Evolutionary conservation across 225 moss, liverwort and hornwort species (phyloP), one percentile per base, ranked within the genome.

Genomic region (Physcomitrellopsis africana): DNA sequence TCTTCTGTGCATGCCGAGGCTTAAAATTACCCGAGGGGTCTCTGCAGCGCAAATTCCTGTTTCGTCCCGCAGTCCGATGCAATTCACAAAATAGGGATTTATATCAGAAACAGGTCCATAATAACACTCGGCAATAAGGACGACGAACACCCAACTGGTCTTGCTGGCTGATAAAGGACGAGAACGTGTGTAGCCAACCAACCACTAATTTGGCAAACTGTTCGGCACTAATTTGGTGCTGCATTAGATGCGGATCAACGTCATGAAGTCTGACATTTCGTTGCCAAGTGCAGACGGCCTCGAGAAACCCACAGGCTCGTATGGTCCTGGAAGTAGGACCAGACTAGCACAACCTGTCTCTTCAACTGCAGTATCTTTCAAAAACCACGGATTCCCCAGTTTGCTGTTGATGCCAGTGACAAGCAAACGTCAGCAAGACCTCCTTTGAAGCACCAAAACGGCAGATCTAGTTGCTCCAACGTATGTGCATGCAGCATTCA

Each of bases 201-300:
- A 37, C 47, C 23, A 41, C 3, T 45, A 41, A 32, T 37, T 20
- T 65, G 22, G 17, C 65, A 62, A 49, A 70, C 45, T 63, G 17
- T 15, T 52, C n/a, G 18, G 51, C 77, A 72, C 67, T 49, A 69
- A 69, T 51, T 72, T 57, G 27, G 63, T 51, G 11, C 27, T 59
- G 58, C 60, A 41, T 14, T 2, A 54, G 45, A 58, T 15, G 66
- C 11, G 48, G 56, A 62, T 49, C 51, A 73, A 73, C 53, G 11
- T 17, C 73, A 63, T 63, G 26, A 42, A 49, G 43, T 42, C 68
- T 22, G 27, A 16, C 17, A 61, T 42, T n/a, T 27, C 67, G 62
- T n/a, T 60, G 11, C 56, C 72, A 23, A 68, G 19, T 8, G 5
- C 19, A 76, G 65, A 73, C n/a, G 16, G 57, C 3, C 51, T 68